Conservation (phyloP, 768 basidiomycete genomes). For the Imleria badia region DNA sequence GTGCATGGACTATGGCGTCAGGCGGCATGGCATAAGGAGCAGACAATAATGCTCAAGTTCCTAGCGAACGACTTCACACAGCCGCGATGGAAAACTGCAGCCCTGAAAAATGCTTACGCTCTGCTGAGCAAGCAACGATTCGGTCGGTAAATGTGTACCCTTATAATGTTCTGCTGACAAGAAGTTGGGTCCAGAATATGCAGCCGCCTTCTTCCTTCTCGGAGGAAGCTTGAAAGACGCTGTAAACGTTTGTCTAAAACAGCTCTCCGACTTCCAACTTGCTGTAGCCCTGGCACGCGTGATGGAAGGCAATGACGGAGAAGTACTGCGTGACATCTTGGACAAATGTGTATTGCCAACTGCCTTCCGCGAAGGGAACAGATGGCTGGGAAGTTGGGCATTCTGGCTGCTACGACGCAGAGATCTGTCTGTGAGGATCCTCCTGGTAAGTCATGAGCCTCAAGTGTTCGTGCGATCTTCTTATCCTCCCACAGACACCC, state of each 20-base stretch:
- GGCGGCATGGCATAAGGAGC: slow-evolving; percentile 91
- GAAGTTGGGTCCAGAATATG: slow-evolving; percentile 67
- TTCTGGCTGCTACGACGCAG: slow-evolving; percentile 91
- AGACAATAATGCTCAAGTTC: slow-evolving; percentile 87
- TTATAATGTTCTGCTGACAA: slow-evolving; percentile 2
- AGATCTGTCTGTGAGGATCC: slow-evolving; percentile 86
- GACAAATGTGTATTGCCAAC: slow-evolving; percentile 75
- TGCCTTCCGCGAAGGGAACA: slow-evolving; percentile 84
- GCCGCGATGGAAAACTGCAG: slow-evolving; percentile 87
- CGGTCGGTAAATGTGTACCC: slow-evolving; percentile 50
- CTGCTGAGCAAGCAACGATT: slow-evolving; percentile 88
- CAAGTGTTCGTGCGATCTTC: background rate
- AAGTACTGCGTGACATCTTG: slow-evolving; percentile 68
- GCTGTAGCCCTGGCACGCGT: slow-evolving; percentile 85
- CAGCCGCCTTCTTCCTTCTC: slow-evolving; percentile 97
- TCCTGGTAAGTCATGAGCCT: slow-evolving; percentile 59
- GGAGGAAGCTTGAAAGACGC: slow-evolving; percentile 89
- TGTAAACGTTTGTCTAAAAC: slow-evolving; percentile 84
- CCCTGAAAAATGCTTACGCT: slow-evolving; percentile 94
- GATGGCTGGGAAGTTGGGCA: slow-evolving; percentile 95
- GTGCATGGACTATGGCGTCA: slow-evolving; percentile 97
- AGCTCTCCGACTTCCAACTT: slow-evolving; percentile 87
- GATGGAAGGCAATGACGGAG: slow-evolving; percentile 81
- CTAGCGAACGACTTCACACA: slow-evolving; percentile 85
- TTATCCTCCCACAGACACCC: slow-evolving; percentile 54